A percentile compares a stretch with the other conserved stretches of the same genome.
These are phyloP conservation scores for Aegilops speltoides DNA, from an alignment of 176 grass and related monocot species.

Conservation along the genomic window DNA sequence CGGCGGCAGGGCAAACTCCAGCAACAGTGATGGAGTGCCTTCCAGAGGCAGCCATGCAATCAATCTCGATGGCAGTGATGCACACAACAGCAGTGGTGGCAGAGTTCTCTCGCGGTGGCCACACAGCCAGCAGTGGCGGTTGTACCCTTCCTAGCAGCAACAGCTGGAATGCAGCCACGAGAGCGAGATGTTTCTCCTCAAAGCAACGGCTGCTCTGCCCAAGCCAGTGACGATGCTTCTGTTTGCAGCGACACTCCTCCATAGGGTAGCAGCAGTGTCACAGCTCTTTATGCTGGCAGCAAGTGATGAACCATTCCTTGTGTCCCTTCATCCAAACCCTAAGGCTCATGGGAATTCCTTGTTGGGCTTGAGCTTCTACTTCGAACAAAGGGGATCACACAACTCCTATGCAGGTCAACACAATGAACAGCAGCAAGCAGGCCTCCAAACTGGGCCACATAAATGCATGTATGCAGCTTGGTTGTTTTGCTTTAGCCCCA, in stretches of 20 bases:
- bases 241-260: not conserved
- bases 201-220: not conserved
- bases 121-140: not conserved
- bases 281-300: not conserved
- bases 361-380: conserved; percentile 9
- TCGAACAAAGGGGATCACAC: not conserved
- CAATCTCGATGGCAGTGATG: not conserved
- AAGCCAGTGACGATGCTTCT: not conserved
- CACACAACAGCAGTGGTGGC: not conserved
- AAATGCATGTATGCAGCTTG: not conserved
- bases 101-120: not conserved
- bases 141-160: not conserved
- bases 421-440: not conserved
- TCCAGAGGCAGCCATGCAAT: not conserved
- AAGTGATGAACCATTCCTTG: not conserved
- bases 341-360: not conserved
- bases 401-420: conserved; percentile 8
- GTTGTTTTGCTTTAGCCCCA: not conserved
- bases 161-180: not conserved
- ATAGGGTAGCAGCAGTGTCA: not conserved
- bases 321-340: not conserved
- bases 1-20: not conserved
- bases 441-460: not conserved
- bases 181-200: not conserved
- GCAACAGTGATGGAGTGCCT: not conserved